Evolutionary conservation across 805 yeast species (phyloP), one percentile per base, ranked within the genome.

Genomic region (Candida argentea): DNA sequence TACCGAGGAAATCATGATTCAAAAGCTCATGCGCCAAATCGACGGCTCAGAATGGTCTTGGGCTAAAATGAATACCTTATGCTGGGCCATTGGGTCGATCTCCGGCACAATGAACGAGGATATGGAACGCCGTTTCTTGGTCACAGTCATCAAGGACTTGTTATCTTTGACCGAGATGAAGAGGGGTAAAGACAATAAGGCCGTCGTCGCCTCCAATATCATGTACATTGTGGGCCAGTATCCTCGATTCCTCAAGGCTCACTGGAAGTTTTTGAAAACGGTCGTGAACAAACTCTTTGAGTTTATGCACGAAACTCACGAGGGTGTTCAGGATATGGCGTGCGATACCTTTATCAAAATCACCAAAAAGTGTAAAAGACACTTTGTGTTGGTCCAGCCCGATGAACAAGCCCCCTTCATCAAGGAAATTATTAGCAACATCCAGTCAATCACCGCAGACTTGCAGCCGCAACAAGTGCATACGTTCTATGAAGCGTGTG

Each of bases 231-330:
- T 91, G 36, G 99, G 99, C 26, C 99, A 91, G 61, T 91, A 91
- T 52, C 99, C 99, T 30, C 69, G 99, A 52, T 91, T 91, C 49
- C 67, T 91, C 50, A 87, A 87, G 46, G 97, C 97, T 6, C 98
- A 91, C 53, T 91, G 98, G 98, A 86, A 83, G 54, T 91, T 91
- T 46, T 62, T 91, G 52, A 89, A 87, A 55, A 91, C 97, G 0
- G 99, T 91, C 24, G 89, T 91, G 35, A 79, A 84, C 58, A 91
- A 91, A 56, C 68, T 91, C 45, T 91, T 91, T 55, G 98, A 91
- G 55, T 91, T 91, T 49, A 91, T 91, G 99, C 97, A 91, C 62
- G 99, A 91, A 67, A 86, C 96, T n/a, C 99, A 91, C 57, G 99
- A 89, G 57, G 98, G 98, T 63, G 98, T 91, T 36, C 98, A 91